Conservation (phyloP, 2,329 filamentous ascomycete species). For the Diplodia mutila region DNA sequence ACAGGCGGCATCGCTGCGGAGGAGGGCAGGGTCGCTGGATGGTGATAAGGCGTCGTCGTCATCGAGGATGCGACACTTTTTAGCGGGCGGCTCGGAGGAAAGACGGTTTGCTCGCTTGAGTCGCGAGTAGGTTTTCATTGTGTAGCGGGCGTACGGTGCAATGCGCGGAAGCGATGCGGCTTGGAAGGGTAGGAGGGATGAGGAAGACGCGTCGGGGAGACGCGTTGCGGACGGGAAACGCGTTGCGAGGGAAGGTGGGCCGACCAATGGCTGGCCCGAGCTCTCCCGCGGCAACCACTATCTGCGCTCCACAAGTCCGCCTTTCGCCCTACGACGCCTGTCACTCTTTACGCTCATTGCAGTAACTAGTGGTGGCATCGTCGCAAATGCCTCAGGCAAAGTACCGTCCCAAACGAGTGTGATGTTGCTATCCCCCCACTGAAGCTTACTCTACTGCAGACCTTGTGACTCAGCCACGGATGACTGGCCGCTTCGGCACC, state of each 20-base stretch:
- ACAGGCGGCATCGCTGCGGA: not conserved
- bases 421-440: not conserved
- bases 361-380: not conserved
- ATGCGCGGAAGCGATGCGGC: not conserved
- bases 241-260: conserved; percentile 24
- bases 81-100: conserved; percentile 40
- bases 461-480: not conserved
- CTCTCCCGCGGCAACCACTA: not conserved
- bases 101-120: conserved; percentile 36
- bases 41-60: not conserved
- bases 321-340: not conserved
- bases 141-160: not conserved
- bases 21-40: not conserved
- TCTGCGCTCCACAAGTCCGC: not conserved
- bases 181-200: conserved; percentile 19
- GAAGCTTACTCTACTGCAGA: not conserved
- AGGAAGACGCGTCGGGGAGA: conserved; percentile 27
- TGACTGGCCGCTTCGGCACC: not conserved
- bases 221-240: conserved; percentile 31
- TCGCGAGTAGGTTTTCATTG: conserved; percentile 42
- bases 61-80: conserved; percentile 40
- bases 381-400: not conserved
- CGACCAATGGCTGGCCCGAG: not conserved
- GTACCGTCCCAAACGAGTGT: not conserved
- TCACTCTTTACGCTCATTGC: not conserved